Percentiles rank a stretch among this genome's conserved stretches.
Conservation (phyloP, 805 yeast species). For the Jamesozyma jinghongensis region DNA sequence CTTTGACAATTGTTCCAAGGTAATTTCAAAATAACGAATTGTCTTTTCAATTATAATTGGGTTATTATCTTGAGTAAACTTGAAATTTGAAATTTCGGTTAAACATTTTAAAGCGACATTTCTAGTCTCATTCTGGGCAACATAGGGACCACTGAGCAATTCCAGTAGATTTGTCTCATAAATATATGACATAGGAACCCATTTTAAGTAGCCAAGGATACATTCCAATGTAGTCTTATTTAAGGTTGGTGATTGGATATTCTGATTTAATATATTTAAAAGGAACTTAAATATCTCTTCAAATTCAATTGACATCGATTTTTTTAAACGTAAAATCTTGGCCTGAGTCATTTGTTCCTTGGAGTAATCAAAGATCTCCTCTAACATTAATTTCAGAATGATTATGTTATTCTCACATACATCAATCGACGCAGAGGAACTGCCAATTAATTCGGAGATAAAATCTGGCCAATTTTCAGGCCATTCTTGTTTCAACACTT, state of each 20-base stretch:
- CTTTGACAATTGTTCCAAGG: slow-evolving; percentile 56
- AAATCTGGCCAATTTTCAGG: slow-evolving; percentile 95
- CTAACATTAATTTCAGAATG: slow-evolving; percentile 74
- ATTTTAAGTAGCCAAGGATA: slow-evolving; percentile 70
- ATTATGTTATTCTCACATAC: slow-evolving; percentile 96
- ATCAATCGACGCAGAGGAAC: slow-evolving; percentile 73
- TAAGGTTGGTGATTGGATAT: slow-evolving; percentile 57
- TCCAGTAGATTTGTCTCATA: slow-evolving; percentile 75
- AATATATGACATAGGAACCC: slow-evolving; percentile 84
- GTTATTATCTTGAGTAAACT: slow-evolving; percentile 39
- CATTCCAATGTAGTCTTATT: slow-evolving; percentile 72
- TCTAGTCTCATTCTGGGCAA: slow-evolving; percentile 67
- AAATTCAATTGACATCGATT: slow-evolving; percentile 78
- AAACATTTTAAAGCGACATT: slow-evolving; percentile 78
- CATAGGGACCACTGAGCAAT: slow-evolving; percentile 59
- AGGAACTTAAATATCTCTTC: slow-evolving; percentile 85
- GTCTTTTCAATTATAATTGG: slow-evolving; percentile 36
- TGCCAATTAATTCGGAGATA: slow-evolving; percentile 78
- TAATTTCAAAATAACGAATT: slow-evolving; percentile 52
- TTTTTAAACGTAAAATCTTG: slow-evolving; percentile 68
- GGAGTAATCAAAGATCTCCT: slow-evolving; percentile 88
- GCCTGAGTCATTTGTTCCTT: slow-evolving; percentile 93
- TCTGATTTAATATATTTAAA: slow-evolving; percentile 78
- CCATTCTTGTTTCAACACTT: slow-evolving; percentile 95
- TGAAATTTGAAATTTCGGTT: slow-evolving; percentile 73